These are phyloP conservation scores for Entomortierella lignicola DNA, from an alignment of 192 early-diverging fungal species.

Conservation along the genomic window DNA sequence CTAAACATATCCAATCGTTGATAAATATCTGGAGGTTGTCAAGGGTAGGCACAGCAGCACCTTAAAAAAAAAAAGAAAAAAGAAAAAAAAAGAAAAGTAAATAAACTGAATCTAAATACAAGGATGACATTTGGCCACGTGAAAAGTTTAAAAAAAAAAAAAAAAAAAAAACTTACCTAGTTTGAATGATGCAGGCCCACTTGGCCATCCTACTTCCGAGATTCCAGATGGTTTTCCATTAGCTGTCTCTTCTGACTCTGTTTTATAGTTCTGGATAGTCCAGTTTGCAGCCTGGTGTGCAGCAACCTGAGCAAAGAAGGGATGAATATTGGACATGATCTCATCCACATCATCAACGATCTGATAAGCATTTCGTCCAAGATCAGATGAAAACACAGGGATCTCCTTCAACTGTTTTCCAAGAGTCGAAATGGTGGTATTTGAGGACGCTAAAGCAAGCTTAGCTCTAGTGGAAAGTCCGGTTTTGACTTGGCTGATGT, in stretches of 20 bases:
- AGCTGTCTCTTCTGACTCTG: constrained; percentile 56
- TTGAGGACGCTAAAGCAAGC: constrained; percentile 38
- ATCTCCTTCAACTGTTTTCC: constrained; percentile 42
- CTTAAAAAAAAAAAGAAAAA: background rate
- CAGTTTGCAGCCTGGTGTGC: constrained; percentile 61
- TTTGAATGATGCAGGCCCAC: constrained; percentile 31
- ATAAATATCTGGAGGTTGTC: constrained; percentile 72
- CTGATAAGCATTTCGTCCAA: constrained; percentile 50
- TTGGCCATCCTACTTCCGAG: constrained; percentile 81
- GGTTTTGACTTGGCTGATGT: constrained; percentile 59
- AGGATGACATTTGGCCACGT: too few species aligned
- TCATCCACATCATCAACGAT: constrained; percentile 66
- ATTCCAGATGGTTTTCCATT: constrained; percentile 64
- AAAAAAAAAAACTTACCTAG: constrained; percentile 24
- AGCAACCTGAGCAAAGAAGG: constrained; percentile 71
- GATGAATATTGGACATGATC: constrained; percentile 74
- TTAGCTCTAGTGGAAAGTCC: constrained; percentile 56
- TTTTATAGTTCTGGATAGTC: constrained; percentile 64
- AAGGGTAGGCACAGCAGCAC: constrained; percentile 62
- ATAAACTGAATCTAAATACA: too few species aligned
- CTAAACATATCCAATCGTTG: constrained; percentile 69
- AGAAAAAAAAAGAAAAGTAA: constrained; percentile 4
- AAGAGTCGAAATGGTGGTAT: constrained; percentile 52
- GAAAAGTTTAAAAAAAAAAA: constrained; percentile 28
- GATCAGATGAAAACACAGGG: constrained; percentile 55